Evolutionary conservation across 768 basidiomycete genomes (phyloP), one percentile per base, ranked within the genome.

Genomic region (Hericium coralloides): DNA sequence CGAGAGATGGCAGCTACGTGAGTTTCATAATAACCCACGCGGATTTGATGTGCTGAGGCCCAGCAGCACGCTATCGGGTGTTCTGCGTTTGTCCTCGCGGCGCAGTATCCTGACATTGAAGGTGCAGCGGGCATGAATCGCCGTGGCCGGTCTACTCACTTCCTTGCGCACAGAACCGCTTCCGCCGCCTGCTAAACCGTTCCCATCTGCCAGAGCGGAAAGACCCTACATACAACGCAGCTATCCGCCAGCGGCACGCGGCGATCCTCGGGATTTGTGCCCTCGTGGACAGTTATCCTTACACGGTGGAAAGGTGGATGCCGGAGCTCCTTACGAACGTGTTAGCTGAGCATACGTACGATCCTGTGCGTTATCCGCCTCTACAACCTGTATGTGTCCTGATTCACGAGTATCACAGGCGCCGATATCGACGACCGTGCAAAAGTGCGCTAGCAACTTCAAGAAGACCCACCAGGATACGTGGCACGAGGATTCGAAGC

Each of bases 251-350:
- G 66, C 80, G 90, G 22, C 93, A 97, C 69, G 89, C 91, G 23
- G 93, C 93, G 2, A 89, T 98, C 57, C 77, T 98, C 50, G 95
- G 95, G n/a, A 84, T 95, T 47, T 92, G 91, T 61, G 92, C 95
- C 5, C 74, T 98, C 36, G 83, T 98, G 37, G 91, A 95, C 64
- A 95, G 93, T 57, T 95, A 89, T 68, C 95, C 95, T 0, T 97
- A 97, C 71, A 94, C 93, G 2, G 87, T 98, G 14, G 95, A 95
- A 65, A 83, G 85, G 60, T 98, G 94, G 88, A 85, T 95, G 81
- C 91, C 94, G 0, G 83, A 85, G 49, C 77, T 97, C 47, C 72
- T 95, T 59, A 86, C 89, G 39, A 84, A 80, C 58, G 79, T 89
- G 18, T 75, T 94, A 55, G 85, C 84, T 10, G 87, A 89, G 63